Conservation (phyloP, 1,139 yeast genomes). For the Arxiozyma heterogenica region DNA sequence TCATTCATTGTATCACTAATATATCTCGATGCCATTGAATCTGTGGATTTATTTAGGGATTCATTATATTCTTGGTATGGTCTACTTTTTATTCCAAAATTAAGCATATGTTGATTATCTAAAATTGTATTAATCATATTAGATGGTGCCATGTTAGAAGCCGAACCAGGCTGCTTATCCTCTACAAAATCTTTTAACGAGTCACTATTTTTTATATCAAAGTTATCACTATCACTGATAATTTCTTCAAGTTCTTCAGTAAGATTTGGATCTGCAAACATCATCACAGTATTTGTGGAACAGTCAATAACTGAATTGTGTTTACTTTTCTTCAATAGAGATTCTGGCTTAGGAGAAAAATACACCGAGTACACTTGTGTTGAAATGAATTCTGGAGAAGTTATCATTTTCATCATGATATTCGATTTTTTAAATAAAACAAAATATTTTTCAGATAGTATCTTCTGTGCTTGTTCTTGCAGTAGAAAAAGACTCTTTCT, state of each 20-base stretch:
- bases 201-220: neutral
- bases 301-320: neutral
- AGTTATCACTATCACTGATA: slow-evolving; percentile 8
- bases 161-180: neutral
- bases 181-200: neutral
- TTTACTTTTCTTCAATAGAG: neutral
- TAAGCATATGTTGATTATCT: neutral
- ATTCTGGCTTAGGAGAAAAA: neutral
- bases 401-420: slow-evolving; percentile 35
- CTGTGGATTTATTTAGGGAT: neutral
- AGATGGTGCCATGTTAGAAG: neutral
- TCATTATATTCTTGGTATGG: neutral
- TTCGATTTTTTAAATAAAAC: slow-evolving; percentile 50
- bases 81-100: neutral
- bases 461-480: slow-evolving; percentile 44
- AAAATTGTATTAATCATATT: neutral
- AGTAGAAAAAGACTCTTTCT: slow-evolving; percentile 47
- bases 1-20: slow-evolving; percentile 20
- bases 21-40: neutral
- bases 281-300: slow-evolving; percentile 9
- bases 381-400: slow-evolving; percentile 15
- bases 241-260: slow-evolving; percentile 18
- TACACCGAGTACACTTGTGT: slow-evolving; percentile 13
- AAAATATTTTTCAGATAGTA: slow-evolving; percentile 44
- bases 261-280: slow-evolving; percentile 16